phyloP scores from a whole-genome alignment of 2,329 filamentous ascomycete genomes.

The Tolypocladium tundrense region DNA sequence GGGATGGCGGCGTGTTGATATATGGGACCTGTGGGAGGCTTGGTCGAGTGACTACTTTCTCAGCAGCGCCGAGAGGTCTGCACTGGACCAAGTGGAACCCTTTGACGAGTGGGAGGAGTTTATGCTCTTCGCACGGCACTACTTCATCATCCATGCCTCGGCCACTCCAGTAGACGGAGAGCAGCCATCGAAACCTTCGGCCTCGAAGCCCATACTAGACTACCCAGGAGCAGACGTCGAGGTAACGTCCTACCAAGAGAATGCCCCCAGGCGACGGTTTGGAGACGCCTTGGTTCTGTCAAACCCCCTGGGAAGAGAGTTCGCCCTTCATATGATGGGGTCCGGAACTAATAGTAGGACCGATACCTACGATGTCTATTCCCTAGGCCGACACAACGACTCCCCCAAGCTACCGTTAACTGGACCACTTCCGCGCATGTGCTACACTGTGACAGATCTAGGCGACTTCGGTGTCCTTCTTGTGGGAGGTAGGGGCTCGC shows the following conservation, averaged over 20 bases:
- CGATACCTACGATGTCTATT: slow-evolving; percentile 42
- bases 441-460: slow-evolving; percentile 64
- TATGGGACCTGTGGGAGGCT: slow-evolving; percentile 68
- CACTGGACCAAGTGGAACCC: slow-evolving; percentile 62
- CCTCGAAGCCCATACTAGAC: too few relatives aligned
- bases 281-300: slow-evolving; percentile 39
- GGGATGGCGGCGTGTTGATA: slow-evolving; percentile 57
- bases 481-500: slow-evolving; percentile 70
- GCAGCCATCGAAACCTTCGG: too few relatives aligned
- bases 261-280: slow-evolving; percentile 42
- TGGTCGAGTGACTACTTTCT: slow-evolving; percentile 67
- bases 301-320: slow-evolving; percentile 29
- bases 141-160: slow-evolving; percentile 62
- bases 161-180: neutral
- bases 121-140: slow-evolving; percentile 73
- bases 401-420: slow-evolving; percentile 15
- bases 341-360: slow-evolving; percentile 33
- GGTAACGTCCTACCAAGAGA: slow-evolving; percentile 5
- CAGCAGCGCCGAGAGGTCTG: slow-evolving; percentile 42
- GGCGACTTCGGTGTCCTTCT: slow-evolving; percentile 50
- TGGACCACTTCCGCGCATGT: slow-evolving; percentile 44
- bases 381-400: slow-evolving; percentile 6
- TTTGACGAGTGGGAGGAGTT: slow-evolving; percentile 98
- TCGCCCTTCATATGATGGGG: slow-evolving; percentile 34
- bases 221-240: slow-evolving; percentile 1